Evolutionary conservation across 2,329 filamentous ascomycete species (phyloP).

Genomic region (Davidsoniella eucalypti): DNA sequence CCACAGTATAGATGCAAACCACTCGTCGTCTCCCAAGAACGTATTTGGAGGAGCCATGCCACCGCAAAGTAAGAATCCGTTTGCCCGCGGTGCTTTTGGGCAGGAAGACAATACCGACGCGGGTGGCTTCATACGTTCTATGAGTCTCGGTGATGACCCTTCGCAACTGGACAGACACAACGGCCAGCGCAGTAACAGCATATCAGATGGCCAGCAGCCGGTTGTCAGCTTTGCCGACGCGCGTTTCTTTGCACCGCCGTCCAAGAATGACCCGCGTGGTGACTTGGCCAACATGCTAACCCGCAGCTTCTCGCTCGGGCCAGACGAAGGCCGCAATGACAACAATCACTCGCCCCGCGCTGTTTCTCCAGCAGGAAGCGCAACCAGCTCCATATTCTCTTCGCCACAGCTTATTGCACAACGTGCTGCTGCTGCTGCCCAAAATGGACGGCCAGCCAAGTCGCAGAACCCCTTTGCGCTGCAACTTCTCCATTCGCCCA

Average conservation of each 20-base stretch:
- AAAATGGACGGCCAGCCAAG: too few species aligned
- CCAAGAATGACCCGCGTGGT: slow-evolving; percentile 21
- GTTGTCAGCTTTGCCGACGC: slow-evolving; percentile 33
- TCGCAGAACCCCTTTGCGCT: slow-evolving; percentile 8
- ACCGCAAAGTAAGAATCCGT: background rate
- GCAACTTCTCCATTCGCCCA: slow-evolving; percentile 9
- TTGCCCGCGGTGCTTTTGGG: background rate
- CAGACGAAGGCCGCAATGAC: slow-evolving; percentile 2
- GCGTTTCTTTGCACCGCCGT: slow-evolving; percentile 29
- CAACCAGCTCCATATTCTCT: slow-evolving; percentile 6
- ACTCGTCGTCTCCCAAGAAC: background rate
- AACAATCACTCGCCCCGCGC: background rate
- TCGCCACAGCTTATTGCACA: slow-evolving; percentile 8
- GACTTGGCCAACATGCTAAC: slow-evolving; percentile 22
- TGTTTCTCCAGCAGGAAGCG: slow-evolving; percentile 6
- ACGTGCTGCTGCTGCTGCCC: slow-evolving; percentile 2
- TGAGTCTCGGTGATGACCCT: too few species aligned
- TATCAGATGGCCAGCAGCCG: too few species aligned
- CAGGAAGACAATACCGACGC: background rate
- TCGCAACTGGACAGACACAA: too few species aligned
- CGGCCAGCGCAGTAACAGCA: too few species aligned
- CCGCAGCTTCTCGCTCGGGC: slow-evolving; percentile 21
- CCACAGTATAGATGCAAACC: background rate
- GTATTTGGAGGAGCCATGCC: background rate
- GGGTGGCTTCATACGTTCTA: too few species aligned